phyloP scores from a whole-genome alignment of 352 stramenopile genomes.

The Blastocystis sp. region DNA sequence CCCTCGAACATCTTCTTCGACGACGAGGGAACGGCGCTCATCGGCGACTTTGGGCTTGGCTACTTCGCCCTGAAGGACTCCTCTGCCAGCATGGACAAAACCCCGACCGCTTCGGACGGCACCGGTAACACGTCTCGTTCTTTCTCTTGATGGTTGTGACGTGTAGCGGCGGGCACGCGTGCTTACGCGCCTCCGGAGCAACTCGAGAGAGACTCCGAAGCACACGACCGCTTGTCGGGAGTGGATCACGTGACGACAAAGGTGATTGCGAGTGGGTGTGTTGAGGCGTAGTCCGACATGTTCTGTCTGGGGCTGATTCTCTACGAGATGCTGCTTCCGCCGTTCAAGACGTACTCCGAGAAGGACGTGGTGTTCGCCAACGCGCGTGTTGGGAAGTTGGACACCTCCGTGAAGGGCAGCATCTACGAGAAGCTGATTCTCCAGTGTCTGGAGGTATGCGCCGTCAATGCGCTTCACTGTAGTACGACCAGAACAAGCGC shows the following conservation, averaged over 20 bases:
- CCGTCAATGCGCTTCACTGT: not conserved
- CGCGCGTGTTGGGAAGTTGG: constrained; percentile 21
- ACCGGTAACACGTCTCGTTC: not conserved
- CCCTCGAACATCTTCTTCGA: constrained; percentile 91
- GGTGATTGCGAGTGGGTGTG: not conserved
- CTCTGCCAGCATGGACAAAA: not conserved
- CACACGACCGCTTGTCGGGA: not conserved
- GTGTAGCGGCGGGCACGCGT: not conserved
- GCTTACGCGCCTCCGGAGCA: constrained; percentile 26
- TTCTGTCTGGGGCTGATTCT: constrained; percentile 91
- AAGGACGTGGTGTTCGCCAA: not conserved
- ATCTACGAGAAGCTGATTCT: constrained; percentile 43
- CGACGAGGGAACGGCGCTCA: constrained; percentile 85
- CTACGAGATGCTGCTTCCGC: constrained; percentile 88
- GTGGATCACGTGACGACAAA: constrained; percentile 7
- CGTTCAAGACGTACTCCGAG: not conserved
- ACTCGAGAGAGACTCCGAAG: not conserved
- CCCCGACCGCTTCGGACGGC: not conserved
- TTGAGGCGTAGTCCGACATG: constrained; percentile 79
- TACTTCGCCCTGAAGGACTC: constrained; percentile 81
- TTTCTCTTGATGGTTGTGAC: not conserved
- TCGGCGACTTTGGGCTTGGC: constrained; percentile 87
- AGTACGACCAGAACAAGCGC: constrained; percentile 27
- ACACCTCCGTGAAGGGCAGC: not conserved
- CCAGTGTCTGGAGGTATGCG: constrained; percentile 14